These are phyloP conservation scores for Phlyctochytrium bullatum DNA, from an alignment of 192 early-diverging fungal genomes.

Conservation along the genomic window DNA sequence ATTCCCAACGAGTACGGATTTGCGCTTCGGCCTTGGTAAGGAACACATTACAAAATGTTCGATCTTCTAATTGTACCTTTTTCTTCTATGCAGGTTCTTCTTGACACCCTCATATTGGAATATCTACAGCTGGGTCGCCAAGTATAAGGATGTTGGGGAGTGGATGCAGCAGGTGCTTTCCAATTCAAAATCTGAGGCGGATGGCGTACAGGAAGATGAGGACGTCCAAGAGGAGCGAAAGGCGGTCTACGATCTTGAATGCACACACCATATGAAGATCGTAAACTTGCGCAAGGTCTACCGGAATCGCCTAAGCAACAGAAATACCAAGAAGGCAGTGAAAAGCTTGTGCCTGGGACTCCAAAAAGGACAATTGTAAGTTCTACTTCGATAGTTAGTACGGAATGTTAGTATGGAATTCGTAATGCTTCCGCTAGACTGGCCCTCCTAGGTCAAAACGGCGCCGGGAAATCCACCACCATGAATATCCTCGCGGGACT, in stretches of 20 bases:
- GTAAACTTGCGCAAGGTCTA: conserved; percentile 59
- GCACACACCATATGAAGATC: conserved; percentile 39
- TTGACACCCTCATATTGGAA: conserved; percentile 58
- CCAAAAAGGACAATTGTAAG: conserved; percentile 26
- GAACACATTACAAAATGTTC: background rate
- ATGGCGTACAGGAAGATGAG: conserved; percentile 3
- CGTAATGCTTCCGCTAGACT: conserved; percentile 16
- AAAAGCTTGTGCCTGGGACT: conserved; percentile 19
- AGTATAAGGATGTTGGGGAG: no score
- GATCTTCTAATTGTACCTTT: background rate
- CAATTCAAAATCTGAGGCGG: no score
- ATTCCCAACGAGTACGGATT: conserved; percentile 65
- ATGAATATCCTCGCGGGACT: conserved; percentile 68
- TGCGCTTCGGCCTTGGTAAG: conserved; percentile 34
- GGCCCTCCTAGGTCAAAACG: conserved; percentile 63
- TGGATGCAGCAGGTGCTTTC: conserved; percentile 27
- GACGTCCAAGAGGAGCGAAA: conserved; percentile 45
- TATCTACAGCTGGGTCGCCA: no score
- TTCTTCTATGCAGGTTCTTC: conserved; percentile 39
- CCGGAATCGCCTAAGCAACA: conserved; percentile 4
- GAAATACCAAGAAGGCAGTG: conserved; percentile 17
- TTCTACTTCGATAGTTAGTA: background rate
- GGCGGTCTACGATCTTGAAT: conserved; percentile 28
- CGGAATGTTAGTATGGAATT: background rate
- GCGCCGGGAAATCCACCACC: conserved; percentile 68